A percentile compares a stretch with the other conserved stretches of the same genome.
These are phyloP conservation scores for Plasmodium gonderi DNA, from an alignment of 169 alveolate species.

Conservation along the genomic window DNA sequence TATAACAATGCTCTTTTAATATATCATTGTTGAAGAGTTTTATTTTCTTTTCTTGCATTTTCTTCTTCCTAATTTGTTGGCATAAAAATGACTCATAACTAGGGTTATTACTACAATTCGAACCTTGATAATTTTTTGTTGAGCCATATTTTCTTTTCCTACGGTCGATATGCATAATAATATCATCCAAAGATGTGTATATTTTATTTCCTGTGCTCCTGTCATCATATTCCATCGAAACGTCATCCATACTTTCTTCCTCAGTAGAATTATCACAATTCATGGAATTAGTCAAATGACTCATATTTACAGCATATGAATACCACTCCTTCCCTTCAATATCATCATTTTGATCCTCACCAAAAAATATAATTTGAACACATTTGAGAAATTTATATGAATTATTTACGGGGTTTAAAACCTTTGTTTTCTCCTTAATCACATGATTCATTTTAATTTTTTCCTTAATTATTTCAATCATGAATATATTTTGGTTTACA, in stretches of 20 bases:
- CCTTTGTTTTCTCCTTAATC: constrained; percentile 3
- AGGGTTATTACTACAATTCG: not conserved
- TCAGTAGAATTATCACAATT: not conserved
- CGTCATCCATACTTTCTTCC: not conserved
- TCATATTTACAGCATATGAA: not conserved
- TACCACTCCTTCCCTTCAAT: not conserved
- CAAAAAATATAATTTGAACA: constrained; percentile 45
- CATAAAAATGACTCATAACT: not conserved
- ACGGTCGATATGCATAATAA: not conserved
- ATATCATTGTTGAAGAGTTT: constrained; percentile 24
- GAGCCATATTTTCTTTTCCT: not conserved
- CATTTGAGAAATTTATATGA: constrained; percentile 42
- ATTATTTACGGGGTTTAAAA: constrained; percentile 41
- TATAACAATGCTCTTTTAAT: constrained; percentile 35
- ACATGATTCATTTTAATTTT: constrained; percentile 21
- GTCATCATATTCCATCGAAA: not conserved
- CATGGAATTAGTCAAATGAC: not conserved
- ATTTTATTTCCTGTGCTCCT: not conserved
- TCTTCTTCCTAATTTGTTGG: not conserved
- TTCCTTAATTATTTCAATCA: constrained; percentile 42
- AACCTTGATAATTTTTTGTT: not conserved
- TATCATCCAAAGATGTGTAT: not conserved
- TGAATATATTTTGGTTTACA: constrained; percentile 25
- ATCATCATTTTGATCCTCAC: not conserved
- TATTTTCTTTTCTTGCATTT: not conserved